Evolutionary conservation across 306 rosid genomes (phyloP).

Genomic region (Cucurbita moschata): DNA sequence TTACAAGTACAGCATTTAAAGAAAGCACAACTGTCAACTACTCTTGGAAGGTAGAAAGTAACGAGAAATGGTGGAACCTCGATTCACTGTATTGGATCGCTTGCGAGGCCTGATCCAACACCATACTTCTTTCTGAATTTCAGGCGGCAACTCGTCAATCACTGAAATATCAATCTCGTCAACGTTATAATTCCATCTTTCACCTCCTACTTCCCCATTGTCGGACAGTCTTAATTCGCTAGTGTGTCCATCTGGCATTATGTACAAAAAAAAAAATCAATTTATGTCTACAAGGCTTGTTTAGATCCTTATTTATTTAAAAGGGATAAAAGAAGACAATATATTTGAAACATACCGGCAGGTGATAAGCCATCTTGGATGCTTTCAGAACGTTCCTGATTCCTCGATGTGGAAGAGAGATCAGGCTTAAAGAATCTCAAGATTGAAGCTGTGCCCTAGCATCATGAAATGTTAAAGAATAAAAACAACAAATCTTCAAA

Average conservation of each 20-base stretch:
- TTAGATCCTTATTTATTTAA: neutral
- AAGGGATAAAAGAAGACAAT: conserved; percentile 4
- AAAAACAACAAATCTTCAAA: neutral
- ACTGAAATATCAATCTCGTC: conserved; percentile 75
- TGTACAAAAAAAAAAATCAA: neutral
- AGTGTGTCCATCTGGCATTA: neutral
- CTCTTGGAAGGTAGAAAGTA: conserved; percentile 51
- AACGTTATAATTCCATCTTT: conserved; percentile 51
- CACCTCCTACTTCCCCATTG: conserved; percentile 22
- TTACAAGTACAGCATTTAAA: neutral
- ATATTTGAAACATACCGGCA: conserved; percentile 17
- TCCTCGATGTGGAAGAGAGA: conserved; percentile 23
- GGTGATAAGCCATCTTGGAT: conserved; percentile 21
- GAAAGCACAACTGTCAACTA: neutral
- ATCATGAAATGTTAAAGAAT: neutral
- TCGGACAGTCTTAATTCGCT: neutral
- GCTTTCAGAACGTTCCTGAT: conserved; percentile 28
- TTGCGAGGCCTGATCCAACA: conserved; percentile 56
- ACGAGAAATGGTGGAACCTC: conserved; percentile 51
- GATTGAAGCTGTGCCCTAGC: conserved; percentile 57
- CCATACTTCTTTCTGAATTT: conserved; percentile 62
- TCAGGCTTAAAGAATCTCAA: conserved; percentile 38
- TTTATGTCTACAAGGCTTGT: neutral
- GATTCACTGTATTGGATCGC: conserved; percentile 39
- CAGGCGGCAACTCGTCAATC: conserved; percentile 67